Evolutionary conservation across 2,329 filamentous ascomycete genomes (phyloP).

Genomic region (Exophiala oligosperma): DNA sequence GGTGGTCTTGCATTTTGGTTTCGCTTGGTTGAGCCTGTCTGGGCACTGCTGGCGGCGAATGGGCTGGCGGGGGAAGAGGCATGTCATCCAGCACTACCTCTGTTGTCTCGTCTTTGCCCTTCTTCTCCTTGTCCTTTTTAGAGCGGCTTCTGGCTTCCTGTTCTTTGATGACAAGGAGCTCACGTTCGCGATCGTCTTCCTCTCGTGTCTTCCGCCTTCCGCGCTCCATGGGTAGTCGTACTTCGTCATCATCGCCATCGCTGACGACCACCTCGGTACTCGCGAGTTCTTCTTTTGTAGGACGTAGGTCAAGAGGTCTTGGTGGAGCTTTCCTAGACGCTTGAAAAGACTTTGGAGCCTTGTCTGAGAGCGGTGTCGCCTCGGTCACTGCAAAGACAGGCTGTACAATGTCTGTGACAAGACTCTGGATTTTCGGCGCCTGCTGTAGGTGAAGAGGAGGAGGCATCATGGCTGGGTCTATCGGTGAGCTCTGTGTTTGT

Average conservation of each 20-base stretch:
- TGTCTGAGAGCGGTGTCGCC: constrained; percentile 45
- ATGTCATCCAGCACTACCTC: constrained; percentile 4
- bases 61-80: constrained; percentile 4
- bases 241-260: constrained; percentile 22
- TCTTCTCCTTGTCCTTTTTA: constrained; percentile 66
- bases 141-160: constrained; percentile 72
- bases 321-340: constrained; percentile 79
- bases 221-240: constrained; percentile 52
- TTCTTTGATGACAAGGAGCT: constrained; percentile 63
- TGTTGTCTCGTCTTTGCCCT: constrained; percentile 54
- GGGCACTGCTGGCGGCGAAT: constrained; percentile 9
- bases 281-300: constrained; percentile 33
- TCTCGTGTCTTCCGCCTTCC: constrained; percentile 82
- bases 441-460: constrained; percentile 23
- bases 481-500: constrained; percentile 15
- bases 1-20: constrained; percentile 34
- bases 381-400: constrained; percentile 24
- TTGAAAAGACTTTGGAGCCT: constrained; percentile 54
- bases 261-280: constrained; percentile 12
- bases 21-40: constrained; percentile 1
- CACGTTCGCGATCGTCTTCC: constrained; percentile 79
- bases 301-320: constrained; percentile 73
- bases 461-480: constrained; percentile 25
- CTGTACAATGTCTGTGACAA: constrained; percentile 21
- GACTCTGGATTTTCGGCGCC: constrained; percentile 13